These are phyloP conservation scores for Pelargonium nanum DNA, from an alignment of 345 rosid genomes.

Conservation along the genomic window DNA sequence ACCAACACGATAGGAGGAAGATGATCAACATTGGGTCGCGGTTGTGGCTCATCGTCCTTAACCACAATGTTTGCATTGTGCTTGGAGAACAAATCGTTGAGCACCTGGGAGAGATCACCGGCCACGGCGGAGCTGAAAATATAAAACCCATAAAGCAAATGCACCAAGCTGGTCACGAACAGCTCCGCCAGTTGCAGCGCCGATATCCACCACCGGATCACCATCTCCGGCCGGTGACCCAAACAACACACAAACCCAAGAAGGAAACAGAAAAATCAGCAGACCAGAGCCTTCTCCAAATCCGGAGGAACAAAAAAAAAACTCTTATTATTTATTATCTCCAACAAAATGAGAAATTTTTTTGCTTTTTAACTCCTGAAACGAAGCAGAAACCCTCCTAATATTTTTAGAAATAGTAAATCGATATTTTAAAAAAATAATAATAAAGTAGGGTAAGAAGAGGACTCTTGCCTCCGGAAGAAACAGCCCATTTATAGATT, in stretches of 20 bases:
- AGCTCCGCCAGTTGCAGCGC: conserved; percentile 71
- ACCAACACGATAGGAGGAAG: conserved; percentile 86
- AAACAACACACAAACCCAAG: not conserved
- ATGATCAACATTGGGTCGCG: conserved; percentile 16
- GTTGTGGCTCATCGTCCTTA: conserved; percentile 15
- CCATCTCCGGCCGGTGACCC: not conserved
- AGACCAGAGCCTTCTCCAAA: too few species aligned
- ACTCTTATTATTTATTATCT: too few species aligned
- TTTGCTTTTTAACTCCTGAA: too few species aligned
- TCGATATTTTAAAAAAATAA: too few species aligned
- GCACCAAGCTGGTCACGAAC: conserved; percentile 62
- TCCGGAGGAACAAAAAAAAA: too few species aligned
- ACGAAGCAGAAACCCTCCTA: too few species aligned
- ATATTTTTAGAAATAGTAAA: too few species aligned
- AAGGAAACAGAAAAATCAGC: not conserved
- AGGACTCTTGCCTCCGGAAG: too few species aligned
- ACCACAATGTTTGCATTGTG: conserved; percentile 25
- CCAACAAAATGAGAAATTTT: too few species aligned
- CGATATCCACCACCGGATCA: conserved; percentile 20
- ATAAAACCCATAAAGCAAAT: conserved; percentile 67
- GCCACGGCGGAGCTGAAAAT: conserved; percentile 85
- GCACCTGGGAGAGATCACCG: conserved; percentile 58
- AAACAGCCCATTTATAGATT: too few species aligned
- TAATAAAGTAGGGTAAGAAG: too few species aligned
- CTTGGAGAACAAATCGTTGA: conserved; percentile 46